phyloP scores from a whole-genome alignment of 2,329 filamentous ascomycete species.

The Cordyceps farinosa region DNA sequence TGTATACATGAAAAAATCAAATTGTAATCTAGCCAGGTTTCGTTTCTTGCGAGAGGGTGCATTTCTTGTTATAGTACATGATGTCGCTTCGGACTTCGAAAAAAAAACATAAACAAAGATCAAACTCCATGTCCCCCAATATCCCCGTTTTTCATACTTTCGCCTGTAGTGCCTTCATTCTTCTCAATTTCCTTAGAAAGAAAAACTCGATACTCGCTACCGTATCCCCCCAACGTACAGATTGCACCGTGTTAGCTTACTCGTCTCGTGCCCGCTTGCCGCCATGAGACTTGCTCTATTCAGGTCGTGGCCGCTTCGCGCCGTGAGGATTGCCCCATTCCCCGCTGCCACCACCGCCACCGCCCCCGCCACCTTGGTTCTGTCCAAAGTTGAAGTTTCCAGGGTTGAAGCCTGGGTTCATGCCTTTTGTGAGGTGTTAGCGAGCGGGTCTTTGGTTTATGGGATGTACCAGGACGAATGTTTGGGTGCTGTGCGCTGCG shows the following conservation, averaged over 20 bases:
- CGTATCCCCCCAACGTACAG: too few species aligned
- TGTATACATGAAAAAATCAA: neutral
- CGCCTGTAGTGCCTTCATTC: neutral
- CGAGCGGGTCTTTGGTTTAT: conserved; percentile 24
- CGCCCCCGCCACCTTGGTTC: conserved; percentile 41
- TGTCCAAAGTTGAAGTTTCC: conserved; percentile 63
- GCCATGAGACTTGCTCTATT: conserved; percentile 69
- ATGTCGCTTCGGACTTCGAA: conserved; percentile 7
- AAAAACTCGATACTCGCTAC: neutral
- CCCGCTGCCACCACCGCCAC: conserved; percentile 39
- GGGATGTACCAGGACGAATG: neutral
- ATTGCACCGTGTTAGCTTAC: conserved; percentile 27
- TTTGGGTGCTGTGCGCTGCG: neutral
- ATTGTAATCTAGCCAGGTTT: neutral
- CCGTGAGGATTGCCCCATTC: conserved; percentile 79
- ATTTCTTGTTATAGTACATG: conserved; percentile 12
- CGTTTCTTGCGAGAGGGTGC: neutral
- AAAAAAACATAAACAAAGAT: neutral
- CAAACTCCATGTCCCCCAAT: neutral
- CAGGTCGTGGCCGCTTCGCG: conserved; percentile 73
- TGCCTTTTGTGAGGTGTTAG: conserved; percentile 53
- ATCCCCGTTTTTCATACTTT: neutral
- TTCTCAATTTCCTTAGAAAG: neutral
- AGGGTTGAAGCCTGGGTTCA: conserved; percentile 68
- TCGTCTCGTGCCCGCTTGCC: conserved; percentile 76